Conservation (phyloP, 73 alveolate genomes). For the Paramecium pentaurelia region DNA sequence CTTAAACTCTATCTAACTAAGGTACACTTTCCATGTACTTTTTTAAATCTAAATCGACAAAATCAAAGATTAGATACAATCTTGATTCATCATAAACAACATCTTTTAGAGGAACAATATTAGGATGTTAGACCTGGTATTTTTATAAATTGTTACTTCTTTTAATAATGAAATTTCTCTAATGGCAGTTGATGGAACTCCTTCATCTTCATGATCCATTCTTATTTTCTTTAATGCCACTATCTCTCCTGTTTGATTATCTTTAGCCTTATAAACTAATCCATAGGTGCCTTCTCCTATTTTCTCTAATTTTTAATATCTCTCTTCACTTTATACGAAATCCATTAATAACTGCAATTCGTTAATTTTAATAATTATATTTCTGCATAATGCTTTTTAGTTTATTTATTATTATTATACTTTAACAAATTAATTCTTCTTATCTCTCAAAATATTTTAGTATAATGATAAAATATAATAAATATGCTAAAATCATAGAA, state of each 20-base stretch:
- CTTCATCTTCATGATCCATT: conserved; percentile 97
- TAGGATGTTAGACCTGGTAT: conserved; percentile 81
- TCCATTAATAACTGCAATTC: conserved; percentile 16
- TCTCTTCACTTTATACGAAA: conserved; percentile 61
- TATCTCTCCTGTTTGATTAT: conserved; percentile 79
- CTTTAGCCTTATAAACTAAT: conserved; percentile 91
- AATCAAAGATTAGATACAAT: conserved; percentile 85
- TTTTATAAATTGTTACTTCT: conserved; percentile 45
- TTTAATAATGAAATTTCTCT: conserved; percentile 91
- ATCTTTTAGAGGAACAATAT: conserved; percentile 84
- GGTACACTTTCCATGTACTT: conserved; percentile 72
- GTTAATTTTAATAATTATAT: conserved; percentile 8
- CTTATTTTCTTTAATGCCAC: conserved; percentile 95
- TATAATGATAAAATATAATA: neutral
- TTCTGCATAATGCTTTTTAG: neutral
- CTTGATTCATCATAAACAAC: conserved; percentile 80
- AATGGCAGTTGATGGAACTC: conserved; percentile 95
- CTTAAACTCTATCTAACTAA: conserved; percentile 34
- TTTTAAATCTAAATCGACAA: conserved; percentile 82
- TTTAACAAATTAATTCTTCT: neutral
- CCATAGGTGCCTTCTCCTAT: conserved; percentile 99
- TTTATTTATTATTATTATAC: neutral
- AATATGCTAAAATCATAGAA: neutral
- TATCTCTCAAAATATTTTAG: neutral
- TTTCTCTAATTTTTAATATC: conserved; percentile 88